Percentiles rank a stretch among this genome's conserved stretches.
Evolutionary conservation across 345 rosid genomes (phyloP).

Genomic region (Syzygium aqueum): DNA sequence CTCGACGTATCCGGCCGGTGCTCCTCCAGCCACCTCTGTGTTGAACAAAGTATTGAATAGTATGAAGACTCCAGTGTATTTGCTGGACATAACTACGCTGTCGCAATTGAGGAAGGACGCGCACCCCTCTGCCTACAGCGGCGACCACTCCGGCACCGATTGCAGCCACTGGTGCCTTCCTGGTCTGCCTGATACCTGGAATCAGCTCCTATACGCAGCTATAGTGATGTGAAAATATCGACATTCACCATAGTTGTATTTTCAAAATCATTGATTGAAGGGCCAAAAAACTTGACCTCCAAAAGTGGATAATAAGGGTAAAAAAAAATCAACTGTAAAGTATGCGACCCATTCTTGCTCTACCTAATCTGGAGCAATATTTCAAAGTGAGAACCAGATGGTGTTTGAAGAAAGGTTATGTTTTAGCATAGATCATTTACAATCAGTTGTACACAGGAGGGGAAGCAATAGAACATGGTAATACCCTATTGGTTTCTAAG

Average conservation of each 20-base stretch:
- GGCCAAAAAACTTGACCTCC: not conserved
- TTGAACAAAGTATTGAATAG: slow-evolving; percentile 44
- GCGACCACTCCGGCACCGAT: slow-evolving; percentile 42
- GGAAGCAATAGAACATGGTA: not conserved
- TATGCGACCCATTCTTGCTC: not conserved
- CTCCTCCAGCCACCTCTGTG: slow-evolving; percentile 51
- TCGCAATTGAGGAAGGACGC: slow-evolving; percentile 92
- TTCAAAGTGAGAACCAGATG: not conserved
- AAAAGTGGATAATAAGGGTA: not conserved
- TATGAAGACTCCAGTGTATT: slow-evolving; percentile 53
- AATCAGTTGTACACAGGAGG: not conserved
- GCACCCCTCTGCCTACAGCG: slow-evolving; percentile 66
- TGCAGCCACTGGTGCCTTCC: slow-evolving; percentile 99
- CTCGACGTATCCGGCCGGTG: slow-evolving; percentile 63
- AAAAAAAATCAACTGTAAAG: not conserved
- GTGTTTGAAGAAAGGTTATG: not conserved
- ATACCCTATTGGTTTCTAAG: not conserved
- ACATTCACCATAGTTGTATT: not conserved
- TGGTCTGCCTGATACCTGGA: slow-evolving; percentile 94
- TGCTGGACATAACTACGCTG: slow-evolving; percentile 75
- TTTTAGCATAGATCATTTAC: not conserved
- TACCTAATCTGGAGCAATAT: not conserved
- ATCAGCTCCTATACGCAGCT: slow-evolving; percentile 87
- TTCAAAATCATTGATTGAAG: not conserved
- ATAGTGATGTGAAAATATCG: slow-evolving; percentile 7